Evolutionary conservation across 73 alveolate species (phyloP).

Genomic region (Diophrys sp.): DNA sequence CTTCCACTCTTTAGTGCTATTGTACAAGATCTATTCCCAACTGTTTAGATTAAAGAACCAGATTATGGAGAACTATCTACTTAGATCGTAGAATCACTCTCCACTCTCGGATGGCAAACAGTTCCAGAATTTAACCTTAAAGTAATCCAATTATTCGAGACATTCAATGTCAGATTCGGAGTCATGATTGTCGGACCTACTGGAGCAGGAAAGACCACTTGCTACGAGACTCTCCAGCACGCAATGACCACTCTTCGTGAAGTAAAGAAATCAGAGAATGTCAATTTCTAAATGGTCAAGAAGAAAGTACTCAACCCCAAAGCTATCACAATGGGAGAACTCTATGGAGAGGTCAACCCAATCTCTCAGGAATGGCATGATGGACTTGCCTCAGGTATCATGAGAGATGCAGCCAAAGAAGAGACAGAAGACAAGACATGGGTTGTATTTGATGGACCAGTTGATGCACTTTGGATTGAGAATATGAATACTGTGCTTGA

Average conservation of each 20-base stretch:
- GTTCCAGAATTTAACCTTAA: slow-evolving; percentile 82
- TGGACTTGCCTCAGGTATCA: slow-evolving; percentile 92
- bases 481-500: slow-evolving; percentile 99
- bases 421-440: slow-evolving; percentile 90
- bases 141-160: slow-evolving; percentile 87
- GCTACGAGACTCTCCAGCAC: slow-evolving; percentile 85
- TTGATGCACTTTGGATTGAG: slow-evolving; percentile 99
- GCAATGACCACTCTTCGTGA: slow-evolving; percentile 88
- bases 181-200: slow-evolving; percentile 96
- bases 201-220: slow-evolving; percentile 93
- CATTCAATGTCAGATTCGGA: slow-evolving; percentile 95
- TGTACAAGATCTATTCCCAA: slow-evolving; percentile 98
- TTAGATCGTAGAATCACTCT: slow-evolving; percentile 76
- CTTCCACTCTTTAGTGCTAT: slow-evolving; percentile 98
- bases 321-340: slow-evolving; percentile 92
- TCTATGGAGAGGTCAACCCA: slow-evolving; percentile 94
- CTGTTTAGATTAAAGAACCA: slow-evolving; percentile 83
- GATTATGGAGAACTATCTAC: slow-evolving; percentile 91
- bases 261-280: slow-evolving; percentile 74
- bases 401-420: slow-evolving; percentile 95
- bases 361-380: slow-evolving; percentile 94
- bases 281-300: slow-evolving; percentile 76
- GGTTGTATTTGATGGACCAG: slow-evolving; percentile 99
- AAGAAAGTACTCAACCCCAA: slow-evolving; percentile 91
- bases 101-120: slow-evolving; percentile 63